Percentiles rank a stretch among this genome's conserved stretches.
phyloP scores from a whole-genome alignment of 164 flowering plant species.

The Cinnamomum micranthum region DNA sequence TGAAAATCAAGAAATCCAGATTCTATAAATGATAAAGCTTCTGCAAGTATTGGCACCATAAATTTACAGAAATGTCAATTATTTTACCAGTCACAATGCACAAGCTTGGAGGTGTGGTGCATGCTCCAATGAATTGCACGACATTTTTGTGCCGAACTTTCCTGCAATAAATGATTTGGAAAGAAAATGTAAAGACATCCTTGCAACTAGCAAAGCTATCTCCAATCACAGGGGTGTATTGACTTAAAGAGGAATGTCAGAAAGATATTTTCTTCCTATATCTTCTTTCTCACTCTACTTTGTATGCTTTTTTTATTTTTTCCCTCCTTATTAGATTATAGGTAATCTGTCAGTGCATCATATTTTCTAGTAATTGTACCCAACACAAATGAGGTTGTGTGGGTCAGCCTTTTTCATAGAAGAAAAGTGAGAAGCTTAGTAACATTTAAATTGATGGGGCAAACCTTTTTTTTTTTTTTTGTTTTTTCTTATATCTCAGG shows the following conservation, averaged over 20 bases:
- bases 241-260: neutral
- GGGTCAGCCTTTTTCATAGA: too few species aligned
- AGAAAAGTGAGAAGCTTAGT: too few species aligned
- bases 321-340: too few species aligned
- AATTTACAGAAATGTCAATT: neutral
- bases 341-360: too few species aligned
- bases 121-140: conserved; percentile 98
- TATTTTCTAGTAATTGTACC: too few species aligned
- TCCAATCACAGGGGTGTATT: too few species aligned
- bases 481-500: too few species aligned
- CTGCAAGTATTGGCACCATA: neutral
- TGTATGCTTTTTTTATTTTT: too few species aligned
- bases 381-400: too few species aligned
- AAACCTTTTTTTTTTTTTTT: too few species aligned
- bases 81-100: conserved; percentile 89
- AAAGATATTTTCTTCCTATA: neutral
- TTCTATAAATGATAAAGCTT: neutral
- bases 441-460: neutral
- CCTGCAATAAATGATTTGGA: conserved; percentile 39
- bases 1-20: neutral
- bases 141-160: conserved; percentile 98
- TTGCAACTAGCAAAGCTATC: neutral
- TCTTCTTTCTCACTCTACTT: neutral
- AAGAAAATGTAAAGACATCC: neutral
- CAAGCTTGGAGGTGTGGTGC: conserved; percentile 78